A percentile compares a stretch with the other conserved stretches of the same genome.
Evolutionary conservation across 2,329 filamentous ascomycete genomes (phyloP).

Genomic region (Dissoconium aciculare): DNA sequence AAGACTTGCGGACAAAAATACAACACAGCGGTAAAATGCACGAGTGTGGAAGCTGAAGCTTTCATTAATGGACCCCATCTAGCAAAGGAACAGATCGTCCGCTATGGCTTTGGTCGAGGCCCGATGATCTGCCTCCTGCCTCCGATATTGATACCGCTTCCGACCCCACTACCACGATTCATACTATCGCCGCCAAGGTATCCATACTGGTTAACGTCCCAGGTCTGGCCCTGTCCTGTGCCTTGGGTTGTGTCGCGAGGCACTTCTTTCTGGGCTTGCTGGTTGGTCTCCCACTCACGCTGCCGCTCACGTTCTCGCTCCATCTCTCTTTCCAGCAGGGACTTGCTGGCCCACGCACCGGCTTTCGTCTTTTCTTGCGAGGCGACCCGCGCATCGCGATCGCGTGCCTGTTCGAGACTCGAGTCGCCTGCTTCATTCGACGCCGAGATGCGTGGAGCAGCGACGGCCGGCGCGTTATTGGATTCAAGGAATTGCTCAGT

Average conservation of each 20-base stretch:
- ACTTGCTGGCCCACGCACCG: conserved; percentile 50
- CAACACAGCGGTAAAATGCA: no score
- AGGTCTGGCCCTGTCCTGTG: conserved; percentile 51
- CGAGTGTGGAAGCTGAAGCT: no score
- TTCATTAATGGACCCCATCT: no score
- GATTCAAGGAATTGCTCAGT: conserved; percentile 44
- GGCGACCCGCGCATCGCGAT: conserved; percentile 45
- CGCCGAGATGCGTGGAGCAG: conserved; percentile 22
- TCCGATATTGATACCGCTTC: conserved; percentile 47
- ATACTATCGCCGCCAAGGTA: conserved; percentile 62
- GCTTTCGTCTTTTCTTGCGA: conserved; percentile 48
- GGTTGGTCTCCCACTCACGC: conserved; percentile 64
- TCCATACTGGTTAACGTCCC: conserved; percentile 66
- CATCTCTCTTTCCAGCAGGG: conserved; percentile 65
- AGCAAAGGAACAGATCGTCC: no score
- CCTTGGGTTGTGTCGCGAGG: conserved; percentile 43
- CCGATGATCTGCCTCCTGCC: conserved; percentile 67
- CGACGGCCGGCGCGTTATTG: conserved; percentile 37
- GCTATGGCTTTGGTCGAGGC: conserved; percentile 48
- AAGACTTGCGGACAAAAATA: no score
- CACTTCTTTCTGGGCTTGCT: conserved; percentile 47
- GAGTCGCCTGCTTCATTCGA: conserved; percentile 36
- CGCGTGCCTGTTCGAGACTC: conserved; percentile 35
- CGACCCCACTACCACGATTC: conserved; percentile 47
- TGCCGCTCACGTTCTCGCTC: conserved; percentile 63